Base-by-base conservation (phyloP, 1,284 basidiomycete genomes). In the Boletus sp. region DNA sequence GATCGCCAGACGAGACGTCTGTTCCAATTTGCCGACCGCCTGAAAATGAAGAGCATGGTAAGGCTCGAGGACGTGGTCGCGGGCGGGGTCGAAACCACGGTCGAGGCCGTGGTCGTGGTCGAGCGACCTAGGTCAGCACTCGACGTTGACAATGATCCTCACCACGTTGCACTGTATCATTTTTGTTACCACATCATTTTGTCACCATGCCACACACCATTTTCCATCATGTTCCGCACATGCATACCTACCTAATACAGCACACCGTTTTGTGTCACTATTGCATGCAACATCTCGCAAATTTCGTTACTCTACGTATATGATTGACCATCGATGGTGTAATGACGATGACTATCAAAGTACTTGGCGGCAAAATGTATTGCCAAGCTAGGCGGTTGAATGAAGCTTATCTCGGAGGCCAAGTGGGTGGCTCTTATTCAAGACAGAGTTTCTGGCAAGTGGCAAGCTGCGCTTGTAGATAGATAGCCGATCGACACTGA, bases 1-100 rank as follows among this genome's bases (percentile, higher is more conserved):
- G 27, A 40, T 48, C 38, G 6, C 19, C 35, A 5, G 33, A 48
- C n/a, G 46, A 40, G 38, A 10, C 20, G 13, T 14, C 45, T 22
- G 32, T 26, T 44, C 17, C 47, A 49, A 46, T 42, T 17, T 35
- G 49, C 36, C 45, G 44, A 36, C 26, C 32, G 19, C 43, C 46
- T 30, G 44, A 49, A 46, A 50, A 47, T 47, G 48, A 50, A 20
- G 52, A 62, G 38, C 68, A 68, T 49, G 69, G 70, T 29, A 67
- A 69, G 38, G 68, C 73, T 33, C 69, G 71, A 45, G 70, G 70
- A 17, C 67, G 69, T 32, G 69, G 69, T 14, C 60, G 55, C 1
- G 63, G 65, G 17, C 67, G 56, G 2, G 62, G 59, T 30, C 59
- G 57, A 41, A 55, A 55, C 35, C 39, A 41, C 1, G 48, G 59